Conservation (phyloP, 2,329 filamentous ascomycete genomes). For the Verticillium klebahnii region DNA sequence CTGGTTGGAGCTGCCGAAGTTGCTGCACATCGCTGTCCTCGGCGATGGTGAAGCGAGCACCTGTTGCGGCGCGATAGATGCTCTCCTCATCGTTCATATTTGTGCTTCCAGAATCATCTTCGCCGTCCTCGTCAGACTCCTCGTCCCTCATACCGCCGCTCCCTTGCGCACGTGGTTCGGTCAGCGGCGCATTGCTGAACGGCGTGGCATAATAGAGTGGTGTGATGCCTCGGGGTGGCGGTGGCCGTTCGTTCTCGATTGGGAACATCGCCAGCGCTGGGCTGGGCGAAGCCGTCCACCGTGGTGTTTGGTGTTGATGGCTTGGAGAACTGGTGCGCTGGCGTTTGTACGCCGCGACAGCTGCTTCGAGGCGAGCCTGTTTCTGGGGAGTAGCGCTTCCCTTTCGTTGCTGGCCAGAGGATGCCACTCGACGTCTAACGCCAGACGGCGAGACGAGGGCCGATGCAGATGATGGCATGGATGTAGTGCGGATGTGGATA, state of each 20-base stretch:
- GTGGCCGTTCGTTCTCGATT: slow-evolving; percentile 24
- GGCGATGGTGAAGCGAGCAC: background rate
- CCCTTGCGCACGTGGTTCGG: slow-evolving; percentile 29
- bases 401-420: slow-evolving; percentile 27
- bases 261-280: slow-evolving; percentile 27
- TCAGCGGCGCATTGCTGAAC: slow-evolving; percentile 55
- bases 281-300: slow-evolving; percentile 47
- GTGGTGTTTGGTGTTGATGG: slow-evolving; percentile 47
- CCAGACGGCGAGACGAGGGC: slow-evolving; percentile 33
- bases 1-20: slow-evolving; percentile 32
- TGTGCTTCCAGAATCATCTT: slow-evolving; percentile 20
- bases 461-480: slow-evolving; percentile 40
- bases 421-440: slow-evolving; percentile 40
- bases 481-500: slow-evolving; percentile 45
- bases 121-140: slow-evolving; percentile 19
- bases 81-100: slow-evolving; percentile 22
- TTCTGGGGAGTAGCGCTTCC: slow-evolving; percentile 2
- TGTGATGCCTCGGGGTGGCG: slow-evolving; percentile 36
- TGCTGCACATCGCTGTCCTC: slow-evolving; percentile 27
- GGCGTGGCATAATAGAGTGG: slow-evolving; percentile 75
- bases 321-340: slow-evolving; percentile 57
- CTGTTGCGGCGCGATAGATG: background rate
- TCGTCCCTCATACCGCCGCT: slow-evolving; percentile 7
- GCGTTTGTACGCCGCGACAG: slow-evolving; percentile 27
- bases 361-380: slow-evolving; percentile 17